phyloP scores from a whole-genome alignment of 257 asterid species.

The Primulina huaijiensis region DNA sequence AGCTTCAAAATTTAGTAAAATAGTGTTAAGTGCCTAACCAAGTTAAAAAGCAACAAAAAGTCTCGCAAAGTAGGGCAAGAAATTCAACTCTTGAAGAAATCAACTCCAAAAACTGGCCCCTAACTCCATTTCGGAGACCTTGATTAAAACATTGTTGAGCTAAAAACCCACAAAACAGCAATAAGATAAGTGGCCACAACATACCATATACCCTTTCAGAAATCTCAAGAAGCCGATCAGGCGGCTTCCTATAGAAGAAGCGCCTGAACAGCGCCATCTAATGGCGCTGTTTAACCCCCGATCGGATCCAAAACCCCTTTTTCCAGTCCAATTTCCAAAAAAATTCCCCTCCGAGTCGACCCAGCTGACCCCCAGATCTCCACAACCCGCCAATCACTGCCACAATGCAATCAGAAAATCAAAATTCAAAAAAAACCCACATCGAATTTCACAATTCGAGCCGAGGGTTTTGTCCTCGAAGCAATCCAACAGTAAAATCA shows the following conservation, averaged over 20 bases:
- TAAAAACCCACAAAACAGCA: slow-evolving; percentile 17
- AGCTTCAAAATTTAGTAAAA: neutral
- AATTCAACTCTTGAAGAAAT: slow-evolving; percentile 18
- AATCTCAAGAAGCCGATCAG: slow-evolving; percentile 99
- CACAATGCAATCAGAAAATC: slow-evolving; percentile 30
- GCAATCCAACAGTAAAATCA: slow-evolving; percentile 33
- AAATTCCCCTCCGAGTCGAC: slow-evolving; percentile 28
- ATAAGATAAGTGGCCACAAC: slow-evolving; percentile 19
- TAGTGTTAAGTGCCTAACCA: slow-evolving; percentile 8
- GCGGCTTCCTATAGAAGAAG: slow-evolving; percentile 96
- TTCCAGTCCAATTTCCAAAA: slow-evolving; percentile 30
- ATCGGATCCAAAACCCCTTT: slow-evolving; percentile 58
- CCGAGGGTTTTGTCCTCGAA: slow-evolving; percentile 27
- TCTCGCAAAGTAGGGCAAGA: slow-evolving; percentile 16
- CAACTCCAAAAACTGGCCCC: slow-evolving; percentile 18
- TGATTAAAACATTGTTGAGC: slow-evolving; percentile 12
- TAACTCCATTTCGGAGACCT: slow-evolving; percentile 16
- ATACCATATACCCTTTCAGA: slow-evolving; percentile 97
- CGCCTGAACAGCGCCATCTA: slow-evolving; percentile 99
- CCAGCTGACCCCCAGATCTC: slow-evolving; percentile 42
- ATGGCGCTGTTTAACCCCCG: slow-evolving; percentile 84
- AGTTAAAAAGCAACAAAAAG: slow-evolving; percentile 18
- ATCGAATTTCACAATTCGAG: slow-evolving; percentile 24
- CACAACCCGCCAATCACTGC: slow-evolving; percentile 29
- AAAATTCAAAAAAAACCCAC: slow-evolving; percentile 23